Conservation (phyloP, 2,329 filamentous ascomycete genomes). For the Microascus cirrosus region DNA sequence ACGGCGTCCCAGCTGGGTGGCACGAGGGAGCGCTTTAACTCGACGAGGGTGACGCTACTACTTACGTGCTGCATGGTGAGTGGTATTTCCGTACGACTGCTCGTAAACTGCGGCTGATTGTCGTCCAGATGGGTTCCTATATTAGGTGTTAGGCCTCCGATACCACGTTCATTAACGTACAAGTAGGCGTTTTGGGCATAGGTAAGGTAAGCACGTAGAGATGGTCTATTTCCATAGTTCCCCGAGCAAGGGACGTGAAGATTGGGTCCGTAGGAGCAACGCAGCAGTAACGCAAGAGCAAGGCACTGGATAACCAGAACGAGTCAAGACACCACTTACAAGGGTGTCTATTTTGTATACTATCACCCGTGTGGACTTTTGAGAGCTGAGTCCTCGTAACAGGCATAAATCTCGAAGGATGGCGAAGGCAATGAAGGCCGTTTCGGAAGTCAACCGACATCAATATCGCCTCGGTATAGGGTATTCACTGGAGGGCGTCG, state of each 20-base stretch:
- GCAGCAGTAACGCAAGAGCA: too few species aligned
- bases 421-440: constrained; percentile 43
- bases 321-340: background rate
- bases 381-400: constrained; percentile 44
- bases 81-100: background rate
- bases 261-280: background rate
- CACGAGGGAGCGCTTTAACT: constrained; percentile 31
- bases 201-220: background rate
- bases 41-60: constrained; percentile 17
- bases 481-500: constrained; percentile 9
- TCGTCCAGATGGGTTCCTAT: background rate
- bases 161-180: too few species aligned
- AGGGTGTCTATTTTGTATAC: constrained; percentile 37
- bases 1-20: constrained; percentile 40
- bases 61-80: constrained; percentile 31
- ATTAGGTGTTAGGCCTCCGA: background rate
- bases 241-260: background rate
- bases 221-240: background rate
- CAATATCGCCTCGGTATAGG: constrained; percentile 23
- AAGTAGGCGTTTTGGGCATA: background rate
- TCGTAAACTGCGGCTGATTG: background rate
- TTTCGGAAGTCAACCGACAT: constrained; percentile 48
- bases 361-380: constrained; percentile 43
- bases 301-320: background rate
- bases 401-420: constrained; percentile 46